Percentiles rank a stretch among this genome's conserved stretches.
phyloP scores from a whole-genome alignment of 768 basidiomycete genomes.

The Termitomyces sp. region DNA sequence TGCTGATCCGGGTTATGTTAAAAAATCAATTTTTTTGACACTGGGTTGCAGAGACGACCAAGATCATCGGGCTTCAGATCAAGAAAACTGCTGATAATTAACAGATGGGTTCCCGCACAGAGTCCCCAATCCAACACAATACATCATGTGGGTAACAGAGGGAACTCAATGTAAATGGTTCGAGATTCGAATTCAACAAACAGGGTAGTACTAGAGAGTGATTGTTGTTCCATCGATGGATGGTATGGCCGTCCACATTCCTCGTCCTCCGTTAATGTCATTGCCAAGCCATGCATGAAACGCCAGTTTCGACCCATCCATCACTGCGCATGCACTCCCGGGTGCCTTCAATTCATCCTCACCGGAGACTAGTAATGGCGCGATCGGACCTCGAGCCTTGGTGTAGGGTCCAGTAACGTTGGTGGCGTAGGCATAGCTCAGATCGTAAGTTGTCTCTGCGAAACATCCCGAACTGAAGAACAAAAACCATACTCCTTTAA shows the following conservation, averaged over 20 bases:
- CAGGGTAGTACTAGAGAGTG: constrained; percentile 4
- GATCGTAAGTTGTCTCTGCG: constrained; percentile 14
- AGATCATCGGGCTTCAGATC: too few species aligned
- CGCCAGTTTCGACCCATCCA: constrained; percentile 12
- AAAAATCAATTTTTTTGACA: too few species aligned
- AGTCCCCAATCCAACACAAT: too few species aligned
- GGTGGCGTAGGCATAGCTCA: constrained; percentile 16
- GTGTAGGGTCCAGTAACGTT: constrained; percentile 14
- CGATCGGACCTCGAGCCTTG: constrained; percentile 12
- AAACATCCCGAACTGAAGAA: constrained; percentile 17
- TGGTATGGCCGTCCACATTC: constrained; percentile 15
- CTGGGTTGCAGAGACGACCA: too few species aligned
- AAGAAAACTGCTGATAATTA: too few species aligned
- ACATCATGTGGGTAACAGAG: too few species aligned
- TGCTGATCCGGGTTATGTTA: too few species aligned
- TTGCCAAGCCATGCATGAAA: constrained; percentile 15
- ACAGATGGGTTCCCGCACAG: too few species aligned
- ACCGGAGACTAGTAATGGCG: constrained; percentile 11
- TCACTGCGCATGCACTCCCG: constrained; percentile 11
- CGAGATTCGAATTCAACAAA: background rate
- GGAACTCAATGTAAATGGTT: background rate
- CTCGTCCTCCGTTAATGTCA: constrained; percentile 10
- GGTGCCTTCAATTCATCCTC: constrained; percentile 16
- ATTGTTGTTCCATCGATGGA: constrained; percentile 11
- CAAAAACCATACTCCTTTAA: constrained; percentile 14